Evolutionary conservation across 768 basidiomycete species (phyloP).

Genomic region (Boletellus emodensis): DNA sequence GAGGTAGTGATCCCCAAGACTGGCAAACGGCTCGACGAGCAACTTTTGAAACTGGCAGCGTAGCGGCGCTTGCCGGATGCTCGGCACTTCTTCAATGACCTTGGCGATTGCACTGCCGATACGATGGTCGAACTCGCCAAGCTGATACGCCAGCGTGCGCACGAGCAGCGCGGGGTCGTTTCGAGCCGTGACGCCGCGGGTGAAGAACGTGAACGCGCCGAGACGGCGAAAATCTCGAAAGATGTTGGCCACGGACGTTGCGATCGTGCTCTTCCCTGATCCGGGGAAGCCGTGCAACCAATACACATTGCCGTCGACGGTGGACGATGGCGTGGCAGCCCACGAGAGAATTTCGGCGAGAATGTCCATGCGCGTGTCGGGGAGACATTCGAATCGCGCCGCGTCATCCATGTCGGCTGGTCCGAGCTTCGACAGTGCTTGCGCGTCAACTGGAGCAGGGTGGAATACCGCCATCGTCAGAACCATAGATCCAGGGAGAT

Average conservation of each 20-base stretch:
- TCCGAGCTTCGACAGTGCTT: slow-evolving; percentile 22
- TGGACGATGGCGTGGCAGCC: slow-evolving; percentile 16
- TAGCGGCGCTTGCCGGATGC: slow-evolving; percentile 27
- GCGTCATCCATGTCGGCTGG: slow-evolving; percentile 30
- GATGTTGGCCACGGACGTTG: slow-evolving; percentile 34
- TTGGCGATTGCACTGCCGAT: slow-evolving; percentile 24
- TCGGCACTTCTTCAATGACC: slow-evolving; percentile 26
- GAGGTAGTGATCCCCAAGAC: slow-evolving; percentile 8
- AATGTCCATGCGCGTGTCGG: slow-evolving; percentile 30
- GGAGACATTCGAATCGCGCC: slow-evolving; percentile 26
- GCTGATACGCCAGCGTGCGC: slow-evolving; percentile 34
- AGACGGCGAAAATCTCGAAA: slow-evolving; percentile 32
- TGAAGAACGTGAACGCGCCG: slow-evolving; percentile 36
- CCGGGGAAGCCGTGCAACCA: slow-evolving; percentile 37
- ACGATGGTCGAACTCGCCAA: slow-evolving; percentile 31
- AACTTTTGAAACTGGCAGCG: slow-evolving; percentile 33
- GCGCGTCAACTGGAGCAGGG: slow-evolving; percentile 12
- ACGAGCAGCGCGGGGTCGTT: slow-evolving; percentile 30
- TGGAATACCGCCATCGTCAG: too few relatives aligned
- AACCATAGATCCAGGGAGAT: neutral
- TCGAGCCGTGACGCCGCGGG: slow-evolving; percentile 27
- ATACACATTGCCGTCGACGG: slow-evolving; percentile 19
- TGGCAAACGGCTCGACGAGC: slow-evolving; percentile 31
- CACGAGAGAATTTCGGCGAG: slow-evolving; percentile 25
- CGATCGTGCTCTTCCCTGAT: slow-evolving; percentile 35